Base-by-base conservation (phyloP, 805 yeast species). In the Hanseniaspora mollemarum region DNA sequence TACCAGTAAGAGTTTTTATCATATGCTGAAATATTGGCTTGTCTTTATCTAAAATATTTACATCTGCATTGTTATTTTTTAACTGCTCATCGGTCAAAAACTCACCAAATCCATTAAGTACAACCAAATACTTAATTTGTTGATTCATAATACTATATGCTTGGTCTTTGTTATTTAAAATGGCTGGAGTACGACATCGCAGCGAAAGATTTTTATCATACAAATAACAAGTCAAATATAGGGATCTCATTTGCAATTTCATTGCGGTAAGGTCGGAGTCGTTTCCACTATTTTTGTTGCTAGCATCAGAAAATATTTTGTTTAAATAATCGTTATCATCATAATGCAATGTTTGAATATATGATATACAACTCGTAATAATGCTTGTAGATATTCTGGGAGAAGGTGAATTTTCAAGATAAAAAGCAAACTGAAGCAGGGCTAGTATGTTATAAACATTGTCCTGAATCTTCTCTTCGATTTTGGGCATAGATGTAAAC, bases 361-460 rank as follows among this genome's bases (percentile, higher is more conserved):
- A 39, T 9, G 51, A 12, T 13, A 51, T 41, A 18, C 50, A 46
- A 22, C 38, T 32, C 6, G 51, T 26, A 22, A 41, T 26, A 22
- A 51, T 51, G 8, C n/a, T 35, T 1, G 44, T 19, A 2, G 48
- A 22, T 1, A 51, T 33, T 28, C 26, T 41, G 10, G 54, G 54
- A 1, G 46, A 40, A 4, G 51, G 43, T 26, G 51, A 45, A 28
- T 45, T 45, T 45, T 44, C 39, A 12, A 51, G 16, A 37, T 51
- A 51, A 22, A 31, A 35, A 9, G 43, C 22, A 28, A 51, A 31
- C 3, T 41, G 35, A 10, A 40, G 18, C 4, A 51, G 15, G 12
- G 38, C 8, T 10, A 41, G 45, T 10, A 48, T 48, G 18, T 38
- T 40, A 22, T 48, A 33, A 40, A 40, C n/a, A 41, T 48, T 48